Percentiles rank a stretch among this genome's conserved stretches.
These are phyloP conservation scores for Paracorniculantispora psalliotae DNA, from an alignment of 2,329 filamentous ascomycete genomes.

Conservation along the genomic window DNA sequence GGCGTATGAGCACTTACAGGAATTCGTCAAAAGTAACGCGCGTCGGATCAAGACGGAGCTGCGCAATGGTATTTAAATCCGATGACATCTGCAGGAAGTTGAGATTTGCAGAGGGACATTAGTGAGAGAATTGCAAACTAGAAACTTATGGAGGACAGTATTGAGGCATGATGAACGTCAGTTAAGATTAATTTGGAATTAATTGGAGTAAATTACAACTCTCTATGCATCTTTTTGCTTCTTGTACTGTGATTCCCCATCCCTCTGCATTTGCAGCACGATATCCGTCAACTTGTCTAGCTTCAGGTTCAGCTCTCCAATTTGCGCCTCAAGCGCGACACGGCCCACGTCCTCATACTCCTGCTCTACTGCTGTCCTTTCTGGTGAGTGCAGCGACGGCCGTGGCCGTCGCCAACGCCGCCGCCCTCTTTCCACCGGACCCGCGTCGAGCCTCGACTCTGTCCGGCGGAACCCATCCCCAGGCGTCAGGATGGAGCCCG, in stretches of 20 bases:
- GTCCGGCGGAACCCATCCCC: not conserved
- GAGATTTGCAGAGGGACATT: too few relatives aligned
- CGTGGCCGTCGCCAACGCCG: not conserved
- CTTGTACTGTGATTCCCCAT: not conserved
- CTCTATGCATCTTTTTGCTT: not conserved
- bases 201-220: too few relatives aligned
- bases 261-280: conserved; percentile 45
- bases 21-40: not conserved
- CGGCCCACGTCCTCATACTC: conserved; percentile 24
- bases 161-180: too few relatives aligned
- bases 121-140: too few relatives aligned
- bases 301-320: conserved; percentile 51
- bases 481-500: not conserved
- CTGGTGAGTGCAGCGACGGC: conserved; percentile 11
- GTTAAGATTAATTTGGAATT: too few relatives aligned
- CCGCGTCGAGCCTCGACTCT: not conserved
- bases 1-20: not conserved
- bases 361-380: conserved; percentile 26
- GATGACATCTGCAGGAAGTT: too few relatives aligned
- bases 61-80: too few relatives aligned
- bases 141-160: too few relatives aligned
- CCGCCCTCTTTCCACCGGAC: not conserved
- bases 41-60: not conserved
- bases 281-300: conserved; percentile 54
- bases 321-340: conserved; percentile 43